Evolutionary conservation across 2,329 filamentous ascomycete species (phyloP), one percentile per base, ranked within the genome.

Genomic region (Monosporascus sp.): DNA sequence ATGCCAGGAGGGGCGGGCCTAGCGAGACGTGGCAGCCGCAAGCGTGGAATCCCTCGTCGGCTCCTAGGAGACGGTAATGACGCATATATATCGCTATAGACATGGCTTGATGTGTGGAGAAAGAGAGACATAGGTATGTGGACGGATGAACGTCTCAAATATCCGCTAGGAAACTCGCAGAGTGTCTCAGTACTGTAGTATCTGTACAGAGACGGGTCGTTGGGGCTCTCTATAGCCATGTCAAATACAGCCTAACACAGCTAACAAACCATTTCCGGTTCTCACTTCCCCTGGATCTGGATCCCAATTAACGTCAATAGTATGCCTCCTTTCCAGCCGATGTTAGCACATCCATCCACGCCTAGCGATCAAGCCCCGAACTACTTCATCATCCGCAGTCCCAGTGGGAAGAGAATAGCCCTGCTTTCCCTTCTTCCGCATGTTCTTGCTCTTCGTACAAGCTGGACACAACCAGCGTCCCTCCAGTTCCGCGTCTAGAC

Each of bases 11-110:
- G n/a, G 73, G 72, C n/a, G 77, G 75, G 0, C 81, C 84, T 0
- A 76, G 84, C 51, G 84, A 88, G 65, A 74, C 71, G n/a, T 89
- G 85, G 84, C 83, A 88, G 68, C 87, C 87, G 0, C 65, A 80
- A 48, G 72, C 82, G 3, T 89, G 86, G 86, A 72, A 67, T 5
- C 82, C 82, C 4, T 68, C 69, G 2, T 60, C 73, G n/a, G 53
- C 65, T 22, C 48, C 61, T 9, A 65, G 67, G 31, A 74, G 71
- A 60, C 62, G 67, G 55, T 73, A 63, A 68, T n/a, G 46, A 22
- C 24, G 14, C 14, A 20, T 44, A 20, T 20, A 14, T 44, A 11
- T 5, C 20, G 2, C 20, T 22, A 22, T 22, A 35, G 31, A 35
- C 4, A 11, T 35, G 31, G 11, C 5, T 14, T 9, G 31, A 9